Conservation (phyloP, 148 eudicot genomes). For the Arctostaphylos glauca region DNA sequence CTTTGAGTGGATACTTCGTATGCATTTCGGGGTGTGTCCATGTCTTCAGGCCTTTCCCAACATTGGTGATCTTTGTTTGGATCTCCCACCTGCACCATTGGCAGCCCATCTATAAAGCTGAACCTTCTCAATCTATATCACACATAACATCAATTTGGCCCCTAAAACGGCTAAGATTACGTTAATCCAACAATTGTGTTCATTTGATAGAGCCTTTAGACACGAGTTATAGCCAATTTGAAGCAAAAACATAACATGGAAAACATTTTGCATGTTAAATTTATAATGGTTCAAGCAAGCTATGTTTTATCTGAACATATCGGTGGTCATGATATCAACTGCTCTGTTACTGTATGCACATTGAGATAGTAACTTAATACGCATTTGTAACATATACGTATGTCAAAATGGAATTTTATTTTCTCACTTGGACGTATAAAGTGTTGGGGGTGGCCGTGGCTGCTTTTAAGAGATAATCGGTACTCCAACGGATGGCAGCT, state of each 20-base stretch:
- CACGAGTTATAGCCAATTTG: background rate
- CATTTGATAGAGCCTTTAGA: background rate
- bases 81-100: slow-evolving; percentile 64
- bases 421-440: slow-evolving; percentile 67
- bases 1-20: slow-evolving; percentile 60
- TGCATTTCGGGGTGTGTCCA: slow-evolving; percentile 82
- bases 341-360: background rate
- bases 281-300: background rate
- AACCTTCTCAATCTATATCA: background rate
- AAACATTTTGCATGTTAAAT: background rate
- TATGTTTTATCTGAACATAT: background rate
- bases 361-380: background rate
- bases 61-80: slow-evolving; percentile 71
- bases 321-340: background rate
- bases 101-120: background rate
- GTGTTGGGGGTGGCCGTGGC: slow-evolving; percentile 65
- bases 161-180: background rate
- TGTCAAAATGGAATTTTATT: no score
- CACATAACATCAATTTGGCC: background rate
- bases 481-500: slow-evolving; percentile 71
- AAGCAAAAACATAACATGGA: no score
- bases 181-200: background rate
- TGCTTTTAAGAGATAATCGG: slow-evolving; percentile 89
- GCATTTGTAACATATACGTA: background rate
- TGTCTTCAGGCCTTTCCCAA: slow-evolving; percentile 97